Percentiles rank a stretch among this genome's conserved stretches.
These are phyloP conservation scores for Cladorrhinum sp. DNA, from an alignment of 2,329 filamentous ascomycete species.

Conservation along the genomic window DNA sequence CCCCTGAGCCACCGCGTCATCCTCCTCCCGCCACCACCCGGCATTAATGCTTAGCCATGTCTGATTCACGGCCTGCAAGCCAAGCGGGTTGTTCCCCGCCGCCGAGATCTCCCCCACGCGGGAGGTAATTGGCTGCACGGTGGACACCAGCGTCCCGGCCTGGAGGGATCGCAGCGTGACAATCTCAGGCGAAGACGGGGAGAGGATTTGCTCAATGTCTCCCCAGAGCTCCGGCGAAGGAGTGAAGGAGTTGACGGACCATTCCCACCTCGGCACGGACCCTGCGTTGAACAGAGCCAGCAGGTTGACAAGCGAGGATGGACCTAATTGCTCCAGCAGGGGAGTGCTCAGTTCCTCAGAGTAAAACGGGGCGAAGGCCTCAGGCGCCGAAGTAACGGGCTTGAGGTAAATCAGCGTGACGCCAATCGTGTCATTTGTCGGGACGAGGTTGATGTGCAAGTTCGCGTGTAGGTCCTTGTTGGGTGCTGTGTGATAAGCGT, in stretches of 20 bases:
- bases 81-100: slow-evolving; percentile 7
- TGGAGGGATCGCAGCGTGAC: too few relatives aligned
- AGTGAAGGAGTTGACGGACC: slow-evolving; percentile 4
- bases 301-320: background rate
- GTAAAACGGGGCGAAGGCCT: background rate
- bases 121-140: slow-evolving; percentile 9
- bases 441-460: slow-evolving; percentile 7
- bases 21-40: background rate
- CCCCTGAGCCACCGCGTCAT: background rate
- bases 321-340: background rate
- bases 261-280: background rate
- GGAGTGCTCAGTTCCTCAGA: background rate
- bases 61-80: slow-evolving; percentile 7
- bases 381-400: background rate
- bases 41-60: background rate
- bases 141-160: background rate
- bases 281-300: slow-evolving; percentile 2
- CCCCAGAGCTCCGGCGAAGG: slow-evolving; percentile 4
- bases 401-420: slow-evolving; percentile 11
- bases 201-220: background rate
- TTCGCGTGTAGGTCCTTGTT: slow-evolving; percentile 13
- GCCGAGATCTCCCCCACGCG: background rate
- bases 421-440: slow-evolving; percentile 5
- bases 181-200: background rate
- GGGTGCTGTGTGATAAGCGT: slow-evolving; percentile 5